Base-by-base conservation (phyloP, 2,329 filamentous ascomycete species). In the Pezicula carpinea region DNA sequence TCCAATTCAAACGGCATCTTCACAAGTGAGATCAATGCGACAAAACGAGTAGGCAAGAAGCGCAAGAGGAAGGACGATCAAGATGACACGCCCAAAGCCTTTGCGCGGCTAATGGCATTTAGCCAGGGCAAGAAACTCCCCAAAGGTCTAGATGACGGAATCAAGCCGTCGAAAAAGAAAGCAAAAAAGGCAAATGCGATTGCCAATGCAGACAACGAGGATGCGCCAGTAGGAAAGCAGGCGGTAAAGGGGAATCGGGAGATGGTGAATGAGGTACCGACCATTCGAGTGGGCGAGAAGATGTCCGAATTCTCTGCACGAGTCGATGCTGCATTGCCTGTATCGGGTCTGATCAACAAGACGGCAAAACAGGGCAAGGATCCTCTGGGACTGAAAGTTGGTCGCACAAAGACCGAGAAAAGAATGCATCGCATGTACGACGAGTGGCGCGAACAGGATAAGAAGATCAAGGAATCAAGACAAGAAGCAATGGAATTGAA, bases 71-170 rank as follows among this genome's bases (percentile, higher is more conserved):
- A 64, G 29, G 59, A 53, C 38, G 58, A 65, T 43, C 66, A 64
- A 23, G 83, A 95, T 64, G 93, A 97, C 68, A 91, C 87, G 1
- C 93, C 93, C 0, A 86, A 89, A 56, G 89, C 87, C 1, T 99
- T 99, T 67, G 80, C 81, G 52, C 83, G 90, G 11, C 70, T 97
- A 52, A 93, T 97, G 87, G 82, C 87, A 29, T 79, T 83, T 55
- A 79, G 84, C 34, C 67, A 72, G 14, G 75, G 80, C n/a, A 83
- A 81, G 60, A 78, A 74, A 50, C 66, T 76, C 8, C 75, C 76
- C 5, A 79, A 76, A 8, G 83, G 85, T 6, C 72, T 95, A 7
- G 85, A 95, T 62, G 80, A 93, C 53, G 87, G 87, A n/a, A 61
- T 72, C 10, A 66, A 67, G 31, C 54, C 51, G 39, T 56, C 60